Percentiles rank a stretch among this genome's conserved stretches.
Evolutionary conservation across 2,329 filamentous ascomycete species (phyloP).

Genomic region (Trichoderma lentiforme): DNA sequence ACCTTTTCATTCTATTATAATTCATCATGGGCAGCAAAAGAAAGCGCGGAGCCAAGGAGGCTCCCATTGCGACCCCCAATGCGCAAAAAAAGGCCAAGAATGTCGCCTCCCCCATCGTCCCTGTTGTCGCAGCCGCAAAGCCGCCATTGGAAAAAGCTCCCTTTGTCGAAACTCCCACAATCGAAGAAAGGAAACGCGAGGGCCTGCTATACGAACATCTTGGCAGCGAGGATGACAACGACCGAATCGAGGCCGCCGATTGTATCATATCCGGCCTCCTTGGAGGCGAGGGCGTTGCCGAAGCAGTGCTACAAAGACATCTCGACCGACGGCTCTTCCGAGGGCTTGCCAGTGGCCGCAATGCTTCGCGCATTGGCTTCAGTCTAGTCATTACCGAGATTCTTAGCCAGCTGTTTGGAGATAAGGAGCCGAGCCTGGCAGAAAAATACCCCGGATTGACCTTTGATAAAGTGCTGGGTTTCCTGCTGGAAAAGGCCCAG

Average conservation of each 20-base stretch:
- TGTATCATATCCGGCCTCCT: constrained; percentile 57
- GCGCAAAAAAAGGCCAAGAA: constrained; percentile 34
- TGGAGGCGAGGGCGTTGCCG: constrained; percentile 46
- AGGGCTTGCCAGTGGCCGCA: constrained; percentile 84
- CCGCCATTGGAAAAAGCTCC: constrained; percentile 34
- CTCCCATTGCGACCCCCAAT: constrained; percentile 26
- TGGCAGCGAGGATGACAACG: constrained; percentile 54
- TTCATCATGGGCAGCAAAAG: constrained; percentile 35
- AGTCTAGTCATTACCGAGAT: constrained; percentile 84
- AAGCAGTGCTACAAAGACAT: constrained; percentile 55
- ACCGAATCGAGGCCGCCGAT: constrained; percentile 57
- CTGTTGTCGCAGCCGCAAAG: constrained; percentile 24
- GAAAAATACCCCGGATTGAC: constrained; percentile 51
- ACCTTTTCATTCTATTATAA: constrained; percentile 18
- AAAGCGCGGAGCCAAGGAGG: constrained; percentile 35
- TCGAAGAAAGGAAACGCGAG: constrained; percentile 56
- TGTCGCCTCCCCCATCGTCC: constrained; percentile 23
- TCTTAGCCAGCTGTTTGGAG: constrained; percentile 65
- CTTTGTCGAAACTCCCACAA: constrained; percentile 51
- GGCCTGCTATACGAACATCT: constrained; percentile 59
- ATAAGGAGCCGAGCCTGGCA: constrained; percentile 40
- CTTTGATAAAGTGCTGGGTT: constrained; percentile 53
- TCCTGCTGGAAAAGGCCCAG: constrained; percentile 55
- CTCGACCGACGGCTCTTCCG: constrained; percentile 71
- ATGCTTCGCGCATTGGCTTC: constrained; percentile 84